Percentiles rank a stretch among this genome's conserved stretches.
Conservation (phyloP, 352 stramenopile species). For the Phytopythium sindhum region DNA sequence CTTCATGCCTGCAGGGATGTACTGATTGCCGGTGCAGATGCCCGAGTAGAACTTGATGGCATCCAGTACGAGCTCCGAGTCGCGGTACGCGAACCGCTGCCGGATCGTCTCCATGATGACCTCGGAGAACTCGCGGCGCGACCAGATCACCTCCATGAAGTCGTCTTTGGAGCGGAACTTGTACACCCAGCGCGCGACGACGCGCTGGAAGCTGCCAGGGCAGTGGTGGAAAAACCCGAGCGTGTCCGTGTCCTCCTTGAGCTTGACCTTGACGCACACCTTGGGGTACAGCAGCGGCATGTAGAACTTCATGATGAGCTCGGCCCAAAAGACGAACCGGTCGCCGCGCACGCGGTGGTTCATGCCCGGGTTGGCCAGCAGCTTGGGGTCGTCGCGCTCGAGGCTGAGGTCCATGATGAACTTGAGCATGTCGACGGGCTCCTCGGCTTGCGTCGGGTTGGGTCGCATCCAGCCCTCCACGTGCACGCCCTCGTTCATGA, state of each 20-base stretch:
- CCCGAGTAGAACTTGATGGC: constrained; percentile 88
- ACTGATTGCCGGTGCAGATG: constrained; percentile 71
- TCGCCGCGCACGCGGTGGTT: constrained; percentile 50
- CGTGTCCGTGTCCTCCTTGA: constrained; percentile 80
- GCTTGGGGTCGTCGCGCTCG: constrained; percentile 58
- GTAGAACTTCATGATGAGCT: constrained; percentile 89
- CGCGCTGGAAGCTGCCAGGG: constrained; percentile 81
- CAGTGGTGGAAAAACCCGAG: constrained; percentile 88
- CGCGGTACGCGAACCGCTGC: constrained; percentile 82
- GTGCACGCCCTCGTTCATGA: constrained; percentile 80
- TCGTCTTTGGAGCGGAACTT: constrained; percentile 80
- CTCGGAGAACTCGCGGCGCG: constrained; percentile 71
- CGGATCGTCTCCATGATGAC: constrained; percentile 87
- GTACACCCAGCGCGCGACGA: constrained; percentile 85
- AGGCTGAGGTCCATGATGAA: constrained; percentile 88
- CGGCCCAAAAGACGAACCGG: constrained; percentile 82
- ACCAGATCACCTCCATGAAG: constrained; percentile 82
- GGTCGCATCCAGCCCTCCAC: constrained; percentile 84
- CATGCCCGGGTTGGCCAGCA: constrained; percentile 36
- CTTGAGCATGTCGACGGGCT: constrained; percentile 88
- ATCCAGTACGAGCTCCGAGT: constrained; percentile 79
- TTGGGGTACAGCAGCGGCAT: constrained; percentile 88
- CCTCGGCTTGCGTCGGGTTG: constrained; percentile 75
- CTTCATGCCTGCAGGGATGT: constrained; percentile 77
- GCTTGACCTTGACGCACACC: constrained; percentile 76